Evolutionary conservation across 805 yeast genomes (phyloP).

Genomic region (Kodamaea kaohsiungensis): DNA sequence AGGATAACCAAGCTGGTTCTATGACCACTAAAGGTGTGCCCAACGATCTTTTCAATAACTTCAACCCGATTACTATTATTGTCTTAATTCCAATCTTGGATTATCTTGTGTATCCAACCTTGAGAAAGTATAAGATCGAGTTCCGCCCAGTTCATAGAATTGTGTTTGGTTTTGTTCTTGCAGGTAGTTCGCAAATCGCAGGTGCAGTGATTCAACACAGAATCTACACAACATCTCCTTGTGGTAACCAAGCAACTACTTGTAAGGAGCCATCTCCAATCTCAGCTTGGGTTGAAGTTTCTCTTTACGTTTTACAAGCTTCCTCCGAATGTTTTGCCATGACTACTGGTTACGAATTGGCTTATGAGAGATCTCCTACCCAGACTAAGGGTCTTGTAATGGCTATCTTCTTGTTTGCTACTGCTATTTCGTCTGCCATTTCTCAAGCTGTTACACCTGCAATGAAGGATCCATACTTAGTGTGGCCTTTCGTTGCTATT

Average conservation of each 20-base stretch:
- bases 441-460: conserved; percentile 43
- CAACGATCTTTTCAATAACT: conserved; percentile 54
- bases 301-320: conserved; percentile 44
- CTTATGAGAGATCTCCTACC: conserved; percentile 52
- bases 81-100: conserved; percentile 53
- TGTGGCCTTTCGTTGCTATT: conserved; percentile 44
- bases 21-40: conserved; percentile 55
- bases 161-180: conserved; percentile 48
- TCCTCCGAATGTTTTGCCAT: conserved; percentile 54
- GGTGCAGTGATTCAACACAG: conserved; percentile 52
- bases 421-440: conserved; percentile 50
- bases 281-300: conserved; percentile 29
- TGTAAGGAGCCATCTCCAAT: conserved; percentile 32
- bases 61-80: conserved; percentile 57
- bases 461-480: conserved; percentile 40
- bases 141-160: conserved; percentile 48
- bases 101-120: conserved; percentile 44
- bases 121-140: conserved; percentile 41
- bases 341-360: conserved; percentile 53
- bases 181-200: conserved; percentile 47
- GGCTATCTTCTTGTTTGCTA: conserved; percentile 44
- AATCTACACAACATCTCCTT: conserved; percentile 52
- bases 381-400: conserved; percentile 51
- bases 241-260: conserved; percentile 48
- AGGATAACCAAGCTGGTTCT: conserved; percentile 55